Evolutionary conservation across 1,139 yeast genomes (phyloP).

Genomic region (Diutina scorzettiae): DNA sequence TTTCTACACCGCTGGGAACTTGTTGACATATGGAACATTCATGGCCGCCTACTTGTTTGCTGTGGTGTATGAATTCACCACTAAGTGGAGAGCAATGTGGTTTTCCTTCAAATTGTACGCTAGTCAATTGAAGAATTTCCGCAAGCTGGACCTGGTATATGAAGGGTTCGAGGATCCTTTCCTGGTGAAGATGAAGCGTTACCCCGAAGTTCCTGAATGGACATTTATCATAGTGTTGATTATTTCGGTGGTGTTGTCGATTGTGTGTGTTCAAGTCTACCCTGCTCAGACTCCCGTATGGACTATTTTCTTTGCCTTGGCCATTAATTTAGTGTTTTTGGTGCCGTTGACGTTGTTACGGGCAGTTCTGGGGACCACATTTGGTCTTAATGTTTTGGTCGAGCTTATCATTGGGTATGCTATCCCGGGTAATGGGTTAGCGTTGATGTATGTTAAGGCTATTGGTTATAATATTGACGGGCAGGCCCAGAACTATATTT

Average conservation of each 20-base stretch:
- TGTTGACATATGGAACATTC: not conserved
- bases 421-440: slow-evolving; percentile 50
- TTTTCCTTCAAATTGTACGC: slow-evolving; percentile 9
- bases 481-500: slow-evolving; percentile 47
- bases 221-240: slow-evolving; percentile 12
- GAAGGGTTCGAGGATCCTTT: slow-evolving; percentile 20
- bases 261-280: slow-evolving; percentile 35
- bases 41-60: slow-evolving; percentile 7
- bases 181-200: slow-evolving; percentile 14
- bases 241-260: slow-evolving; percentile 15
- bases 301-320: slow-evolving; percentile 47
- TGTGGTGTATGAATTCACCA: slow-evolving; percentile 9
- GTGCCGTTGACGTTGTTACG: slow-evolving; percentile 38
- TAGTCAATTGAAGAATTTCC: slow-evolving; percentile 8
- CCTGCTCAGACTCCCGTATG: slow-evolving; percentile 42
- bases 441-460: slow-evolving; percentile 47
- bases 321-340: slow-evolving; percentile 40
- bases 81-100: slow-evolving; percentile 8
- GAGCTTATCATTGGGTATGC: slow-evolving; percentile 55
- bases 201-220: slow-evolving; percentile 17
- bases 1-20: slow-evolving; percentile 43
- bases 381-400: slow-evolving; percentile 47
- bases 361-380: slow-evolving; percentile 39
- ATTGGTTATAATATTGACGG: slow-evolving; percentile 48
- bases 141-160: slow-evolving; percentile 9